Evolutionary conservation across 176 grass and related monocot species (phyloP).

Genomic region (Juncus inflexus): DNA sequence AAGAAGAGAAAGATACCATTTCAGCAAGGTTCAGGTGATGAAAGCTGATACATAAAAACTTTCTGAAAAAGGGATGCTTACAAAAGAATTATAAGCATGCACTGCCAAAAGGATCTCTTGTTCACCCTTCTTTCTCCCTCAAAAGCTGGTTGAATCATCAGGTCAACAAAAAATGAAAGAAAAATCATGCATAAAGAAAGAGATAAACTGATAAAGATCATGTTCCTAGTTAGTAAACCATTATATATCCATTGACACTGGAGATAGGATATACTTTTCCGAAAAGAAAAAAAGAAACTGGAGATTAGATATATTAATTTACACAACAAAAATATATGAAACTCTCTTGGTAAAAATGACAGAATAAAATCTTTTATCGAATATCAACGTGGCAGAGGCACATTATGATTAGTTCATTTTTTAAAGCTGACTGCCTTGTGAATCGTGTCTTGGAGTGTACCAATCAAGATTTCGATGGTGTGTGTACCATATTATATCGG

Average conservation of each 20-base stretch:
- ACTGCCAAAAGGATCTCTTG: constrained; percentile 36
- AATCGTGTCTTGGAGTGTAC: too few species aligned
- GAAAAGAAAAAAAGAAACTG: too few species aligned
- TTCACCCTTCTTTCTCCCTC: constrained; percentile 26
- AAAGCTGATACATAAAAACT: constrained; percentile 72
- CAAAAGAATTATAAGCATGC: constrained; percentile 81
- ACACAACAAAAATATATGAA: too few species aligned
- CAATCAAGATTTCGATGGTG: too few species aligned
- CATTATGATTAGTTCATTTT: too few species aligned
- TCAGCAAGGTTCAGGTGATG: constrained; percentile 37
- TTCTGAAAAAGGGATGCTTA: constrained; percentile 69
- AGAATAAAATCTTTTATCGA: too few species aligned
- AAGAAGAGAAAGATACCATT: constrained; percentile 12
- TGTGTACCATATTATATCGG: too few species aligned
- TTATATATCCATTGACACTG: constrained; percentile 9
- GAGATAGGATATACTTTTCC: not conserved
- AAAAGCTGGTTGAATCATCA: constrained; percentile 49
- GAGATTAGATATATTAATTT: too few species aligned
- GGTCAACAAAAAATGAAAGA: constrained; percentile 44
- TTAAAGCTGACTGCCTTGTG: too few species aligned
- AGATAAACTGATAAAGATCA: constrained; percentile 17
- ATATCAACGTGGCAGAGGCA: too few species aligned
- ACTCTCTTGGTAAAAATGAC: too few species aligned
- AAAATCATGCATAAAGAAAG: constrained; percentile 27
- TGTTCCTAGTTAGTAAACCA: not conserved